Percentiles rank a stretch among this genome's conserved stretches.
Conservation (phyloP, 78 protist species). For the Creolimax fragrantissima region DNA sequence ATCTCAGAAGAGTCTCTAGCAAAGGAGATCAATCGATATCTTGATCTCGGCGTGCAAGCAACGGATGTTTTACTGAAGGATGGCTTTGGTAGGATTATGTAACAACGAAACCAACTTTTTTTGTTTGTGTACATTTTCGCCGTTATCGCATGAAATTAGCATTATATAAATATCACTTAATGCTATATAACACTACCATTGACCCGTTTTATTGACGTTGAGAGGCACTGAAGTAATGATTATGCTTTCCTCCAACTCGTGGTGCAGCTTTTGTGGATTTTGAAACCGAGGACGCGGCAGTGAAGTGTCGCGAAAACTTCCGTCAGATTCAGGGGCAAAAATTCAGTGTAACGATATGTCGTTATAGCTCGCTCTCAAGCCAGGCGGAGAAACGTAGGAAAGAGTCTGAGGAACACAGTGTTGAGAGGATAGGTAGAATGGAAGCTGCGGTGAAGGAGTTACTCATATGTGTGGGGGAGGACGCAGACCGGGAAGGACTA, state of each 20-base stretch:
- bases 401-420: neutral
- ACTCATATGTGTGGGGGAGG: conserved; percentile 46
- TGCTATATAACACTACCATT: neutral
- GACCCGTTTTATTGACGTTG: neutral
- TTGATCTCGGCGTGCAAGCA: neutral
- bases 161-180: neutral
- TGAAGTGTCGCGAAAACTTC: neutral
- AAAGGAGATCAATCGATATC: neutral
- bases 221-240: neutral
- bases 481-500: conserved; percentile 47
- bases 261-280: neutral
- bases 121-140: no score
- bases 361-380: neutral
- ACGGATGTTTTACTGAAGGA: neutral
- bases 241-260: neutral
- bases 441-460: neutral
- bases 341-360: neutral
- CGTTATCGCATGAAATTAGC: neutral
- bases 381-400: neutral
- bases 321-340: neutral
- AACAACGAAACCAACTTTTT: no score
- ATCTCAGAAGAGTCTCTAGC: neutral
- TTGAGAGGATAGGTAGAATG: neutral
- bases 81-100: neutral
- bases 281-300: neutral